phyloP scores from a whole-genome alignment of 306 rosid species.

The Biancaea sappan region DNA sequence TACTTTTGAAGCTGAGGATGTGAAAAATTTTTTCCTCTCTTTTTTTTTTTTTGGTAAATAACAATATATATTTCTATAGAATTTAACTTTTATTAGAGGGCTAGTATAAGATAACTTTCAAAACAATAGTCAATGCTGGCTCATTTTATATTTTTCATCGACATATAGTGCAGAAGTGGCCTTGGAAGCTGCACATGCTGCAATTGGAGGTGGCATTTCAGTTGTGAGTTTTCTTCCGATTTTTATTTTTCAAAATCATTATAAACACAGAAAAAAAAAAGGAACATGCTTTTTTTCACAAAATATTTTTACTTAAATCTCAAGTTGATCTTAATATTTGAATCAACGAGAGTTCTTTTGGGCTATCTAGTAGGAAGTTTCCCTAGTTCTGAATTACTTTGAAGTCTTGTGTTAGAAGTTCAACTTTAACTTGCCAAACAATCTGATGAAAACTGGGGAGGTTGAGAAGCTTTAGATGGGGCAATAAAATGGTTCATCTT shows the following conservation, averaged over 20 bases:
- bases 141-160: slow-evolving; percentile 32
- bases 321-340: slow-evolving; percentile 5
- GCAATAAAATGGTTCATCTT: slow-evolving; percentile 10
- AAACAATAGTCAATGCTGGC: slow-evolving; percentile 7
- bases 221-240: slow-evolving; percentile 62
- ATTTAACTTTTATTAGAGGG: not conserved
- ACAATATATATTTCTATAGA: not conserved
- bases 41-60: too few species aligned
- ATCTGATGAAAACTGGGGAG: slow-evolving; percentile 6
- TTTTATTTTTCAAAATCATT: slow-evolving; percentile 1
- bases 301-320: not conserved
- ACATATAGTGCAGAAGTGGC: slow-evolving; percentile 76
- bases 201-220: slow-evolving; percentile 77
- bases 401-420: slow-evolving; percentile 6
- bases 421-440: not conserved
- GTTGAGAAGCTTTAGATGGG: not conserved
- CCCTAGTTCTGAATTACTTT: not conserved
- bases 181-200: slow-evolving; percentile 83
- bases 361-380: slow-evolving; percentile 11
- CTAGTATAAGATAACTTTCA: not conserved
- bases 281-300: not conserved
- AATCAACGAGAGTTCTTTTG: slow-evolving; percentile 21
- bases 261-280: not conserved
- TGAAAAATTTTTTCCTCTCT: not conserved
- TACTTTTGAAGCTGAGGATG: not conserved